These are phyloP conservation scores for Camellia oleifera DNA, from an alignment of 179 eudicot species.

Conservation along the genomic window DNA sequence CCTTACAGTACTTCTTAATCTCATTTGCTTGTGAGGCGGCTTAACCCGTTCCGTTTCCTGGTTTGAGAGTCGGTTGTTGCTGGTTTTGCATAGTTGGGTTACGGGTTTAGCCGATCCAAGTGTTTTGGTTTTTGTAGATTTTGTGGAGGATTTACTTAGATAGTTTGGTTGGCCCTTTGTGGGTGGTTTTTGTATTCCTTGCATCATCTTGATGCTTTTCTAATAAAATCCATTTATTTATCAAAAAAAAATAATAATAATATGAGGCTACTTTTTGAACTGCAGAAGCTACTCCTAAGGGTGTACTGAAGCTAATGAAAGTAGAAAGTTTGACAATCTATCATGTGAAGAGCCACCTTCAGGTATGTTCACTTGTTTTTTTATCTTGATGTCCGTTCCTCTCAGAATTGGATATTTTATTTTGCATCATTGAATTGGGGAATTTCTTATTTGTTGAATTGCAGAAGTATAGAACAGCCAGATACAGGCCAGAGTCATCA, in stretches of 20 bases:
- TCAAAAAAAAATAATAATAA: too few relatives aligned
- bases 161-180: too few relatives aligned
- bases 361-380: slow-evolving; percentile 38
- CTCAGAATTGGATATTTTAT: background rate
- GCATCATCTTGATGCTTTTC: too few relatives aligned
- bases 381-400: slow-evolving; percentile 7
- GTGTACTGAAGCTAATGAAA: slow-evolving; percentile 89
- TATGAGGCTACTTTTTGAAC: background rate
- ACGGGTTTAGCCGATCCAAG: too few relatives aligned
- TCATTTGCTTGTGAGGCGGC: slow-evolving; percentile 14
- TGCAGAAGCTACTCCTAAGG: slow-evolving; percentile 93
- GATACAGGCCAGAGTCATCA: slow-evolving; percentile 81
- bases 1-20: slow-evolving; percentile 29
- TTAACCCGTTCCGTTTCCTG: too few relatives aligned
- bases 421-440: slow-evolving; percentile 9
- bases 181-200: too few relatives aligned
- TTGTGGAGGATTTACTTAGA: too few relatives aligned
- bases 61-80: too few relatives aligned
- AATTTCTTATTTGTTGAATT: slow-evolving; percentile 18
- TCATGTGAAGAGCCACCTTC: slow-evolving; percentile 97
- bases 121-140: too few relatives aligned
- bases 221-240: too few relatives aligned
- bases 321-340: slow-evolving; percentile 93
- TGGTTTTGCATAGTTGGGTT: too few relatives aligned
- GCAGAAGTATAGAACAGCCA: slow-evolving; percentile 97